These are phyloP conservation scores for Pestalotiopsis sp. DNA, from an alignment of 2,329 filamentous ascomycete genomes.

Conservation along the genomic window DNA sequence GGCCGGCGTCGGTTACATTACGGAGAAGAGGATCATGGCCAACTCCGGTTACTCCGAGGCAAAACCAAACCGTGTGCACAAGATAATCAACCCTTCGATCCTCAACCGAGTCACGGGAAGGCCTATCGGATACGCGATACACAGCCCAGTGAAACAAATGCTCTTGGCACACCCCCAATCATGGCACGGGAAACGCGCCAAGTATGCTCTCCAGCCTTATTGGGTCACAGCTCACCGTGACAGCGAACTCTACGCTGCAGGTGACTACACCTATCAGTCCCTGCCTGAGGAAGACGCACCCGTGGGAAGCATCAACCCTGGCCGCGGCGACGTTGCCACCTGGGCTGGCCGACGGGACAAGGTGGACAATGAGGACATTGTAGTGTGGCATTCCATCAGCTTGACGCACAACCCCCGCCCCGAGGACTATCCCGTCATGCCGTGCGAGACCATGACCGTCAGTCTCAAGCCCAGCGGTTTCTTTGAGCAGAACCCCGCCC, in stretches of 20 bases:
- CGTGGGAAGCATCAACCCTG: neutral
- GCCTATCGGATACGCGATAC: slow-evolving; percentile 51
- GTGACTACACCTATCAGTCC: slow-evolving; percentile 54
- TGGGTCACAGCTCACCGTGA: slow-evolving; percentile 54
- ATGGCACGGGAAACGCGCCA: slow-evolving; percentile 42
- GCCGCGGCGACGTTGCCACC: neutral
- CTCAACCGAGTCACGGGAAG: slow-evolving; percentile 51
- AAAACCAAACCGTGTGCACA: slow-evolving; percentile 49
- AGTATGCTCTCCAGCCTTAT: slow-evolving; percentile 46
- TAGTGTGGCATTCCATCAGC: slow-evolving; percentile 52
- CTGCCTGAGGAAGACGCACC: slow-evolving; percentile 35
- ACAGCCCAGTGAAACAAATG: slow-evolving; percentile 46
- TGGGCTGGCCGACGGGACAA: slow-evolving; percentile 36
- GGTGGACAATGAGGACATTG: slow-evolving; percentile 48
- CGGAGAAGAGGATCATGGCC: slow-evolving; percentile 41
- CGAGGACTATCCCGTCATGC: slow-evolving; percentile 55
- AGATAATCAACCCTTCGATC: slow-evolving; percentile 47
- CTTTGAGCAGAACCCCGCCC: slow-evolving; percentile 47
- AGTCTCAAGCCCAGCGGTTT: slow-evolving; percentile 49
- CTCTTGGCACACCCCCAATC: slow-evolving; percentile 47
- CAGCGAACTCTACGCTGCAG: slow-evolving; percentile 51
- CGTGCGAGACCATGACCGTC: slow-evolving; percentile 53
- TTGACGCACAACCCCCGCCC: slow-evolving; percentile 50
- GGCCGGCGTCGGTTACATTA: slow-evolving; percentile 39
- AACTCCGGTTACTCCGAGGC: slow-evolving; percentile 55